Base-by-base conservation (phyloP, 371 early-diverging fungal genomes). In the Mucor piriformis region DNA sequence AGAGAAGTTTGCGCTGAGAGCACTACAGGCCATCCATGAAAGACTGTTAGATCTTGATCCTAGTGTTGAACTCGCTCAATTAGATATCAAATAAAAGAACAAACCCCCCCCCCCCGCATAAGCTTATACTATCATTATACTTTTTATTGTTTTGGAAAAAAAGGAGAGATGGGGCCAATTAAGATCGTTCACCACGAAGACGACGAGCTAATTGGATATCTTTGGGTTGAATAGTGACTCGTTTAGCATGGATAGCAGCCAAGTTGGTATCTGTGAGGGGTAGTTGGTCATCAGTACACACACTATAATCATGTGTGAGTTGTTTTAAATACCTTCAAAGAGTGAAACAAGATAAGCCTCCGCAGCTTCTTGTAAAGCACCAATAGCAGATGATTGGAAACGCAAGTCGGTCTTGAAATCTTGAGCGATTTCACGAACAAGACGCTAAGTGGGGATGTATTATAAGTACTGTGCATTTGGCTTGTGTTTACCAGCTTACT, bases 181-280 rank as follows among this genome's bases (percentile, higher is more conserved):
- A 90, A 63, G 87, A 77, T 67, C 92, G 85, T 78, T 93, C 93
- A 58, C 93, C 94, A 73, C 94, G 90, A 67, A 97, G 90, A 77
- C 95, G 91, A 58, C 91, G 87, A 62, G 97, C 98, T 59, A 99
- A 84, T 78, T 97, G 94, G 68, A 99, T 92, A 82, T 99, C 99
- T 84, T 95, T 96, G 70, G 95, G 95, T 85, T 96, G 95, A 81
- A 99, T 97, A 73, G 99, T 99, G 63, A 99, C 99, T 79, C 99
- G 89, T 86, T 96, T 96, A 74, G 97, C 98, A 84, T 99, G 99
- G 80, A 96, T 95, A 74, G 99, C 98, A 63, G 96, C 95, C 70
- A 95, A 83, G 84, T 97, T 94, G 66, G 98, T 97, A 85, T 98
- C 93, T 35, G 25, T 24, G 29, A 46, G 15, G 46, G 44, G 47